Evolutionary conservation across 495 filamentous ascomycete species (phyloP), one percentile per base, ranked within the genome.

Genomic region (Hypoxylon fragiforme): DNA sequence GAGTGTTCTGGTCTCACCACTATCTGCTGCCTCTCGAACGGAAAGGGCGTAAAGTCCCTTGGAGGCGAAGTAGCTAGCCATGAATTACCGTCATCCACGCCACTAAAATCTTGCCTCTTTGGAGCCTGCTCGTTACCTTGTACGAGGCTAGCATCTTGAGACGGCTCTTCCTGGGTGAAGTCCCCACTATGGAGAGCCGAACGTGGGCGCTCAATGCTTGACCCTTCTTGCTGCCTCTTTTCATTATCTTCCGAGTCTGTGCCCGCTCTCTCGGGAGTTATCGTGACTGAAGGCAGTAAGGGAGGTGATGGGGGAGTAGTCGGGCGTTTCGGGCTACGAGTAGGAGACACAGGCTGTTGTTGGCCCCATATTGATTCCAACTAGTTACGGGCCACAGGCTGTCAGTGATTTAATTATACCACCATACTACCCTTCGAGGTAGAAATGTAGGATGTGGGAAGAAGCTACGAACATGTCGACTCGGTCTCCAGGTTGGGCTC

Each of bases 181-280:
- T 97, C 88, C 18, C 92, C 92, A 30, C 86, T 86, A 65, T 97
- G 92, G 37, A 97, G 76, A 31, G 92, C 91, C 8, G 92, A 97
- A 39, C 86, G 76, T 39, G 92, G 92, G 44, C 91, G 79, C 65
- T 92, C 86, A 52, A 95, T 94, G 60, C 84, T 81, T 51, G 81
- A 42, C 0, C 82, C 84, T 5, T 72, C 64, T 35, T 38, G 47
- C 7, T 57, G 60, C 24, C 72, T 53, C 28, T 30, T 59, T 22
- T 65, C 60, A 1, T 71, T 66, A 2, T 71, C 66, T 6, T 60
- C 69, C 3, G 46, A 56, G 24, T 64, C 60, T 21, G 31, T 36
- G n/a, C 64, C 65, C 32, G 48, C 53, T 38, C 69, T 73, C 57
- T 77, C 74, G 7, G 73, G 73, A 1, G 74, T 73, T 45, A 77